Evolutionary conservation across 1,284 basidiomycete genomes (phyloP).

Genomic region (Albatrellus sp.): DNA sequence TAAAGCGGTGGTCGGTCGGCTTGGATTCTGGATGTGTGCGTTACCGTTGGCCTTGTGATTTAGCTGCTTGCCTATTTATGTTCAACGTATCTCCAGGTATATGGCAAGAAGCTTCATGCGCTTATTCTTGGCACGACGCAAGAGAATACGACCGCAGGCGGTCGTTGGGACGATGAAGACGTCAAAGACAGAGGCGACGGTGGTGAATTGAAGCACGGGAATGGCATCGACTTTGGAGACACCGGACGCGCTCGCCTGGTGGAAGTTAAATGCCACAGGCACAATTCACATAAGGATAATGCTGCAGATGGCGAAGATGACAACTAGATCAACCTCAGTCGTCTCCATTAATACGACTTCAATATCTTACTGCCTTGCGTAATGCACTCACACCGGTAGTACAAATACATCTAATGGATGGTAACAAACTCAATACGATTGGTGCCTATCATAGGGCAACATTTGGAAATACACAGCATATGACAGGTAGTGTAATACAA

Average conservation of each 20-base stretch:
- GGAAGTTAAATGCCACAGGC: conserved; percentile 22
- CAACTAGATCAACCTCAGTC: no score
- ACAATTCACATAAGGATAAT: conserved; percentile 1
- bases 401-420: no score
- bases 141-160: neutral
- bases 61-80: neutral
- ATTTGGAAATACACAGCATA: no score
- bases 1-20: conserved; percentile 70
- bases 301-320: no score
- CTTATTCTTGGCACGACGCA: conserved; percentile 32
- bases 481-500: no score
- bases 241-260: conserved; percentile 20
- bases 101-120: conserved; percentile 40
- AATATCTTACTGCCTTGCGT: no score
- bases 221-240: conserved; percentile 15
- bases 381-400: no score
- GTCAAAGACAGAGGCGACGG: conserved; percentile 13
- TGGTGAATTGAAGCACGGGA: conserved; percentile 17
- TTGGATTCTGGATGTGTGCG: conserved; percentile 75
- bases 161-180: conserved; percentile 13
- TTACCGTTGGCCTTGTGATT: conserved; percentile 4
- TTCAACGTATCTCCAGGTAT: conserved; percentile 22
- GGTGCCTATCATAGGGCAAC: no score
- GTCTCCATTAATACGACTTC: no score
- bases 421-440: no score